phyloP scores from a whole-genome alignment of 2,329 filamentous ascomycete genomes.

The Ophiocordyceps camponoti-floridani region DNA sequence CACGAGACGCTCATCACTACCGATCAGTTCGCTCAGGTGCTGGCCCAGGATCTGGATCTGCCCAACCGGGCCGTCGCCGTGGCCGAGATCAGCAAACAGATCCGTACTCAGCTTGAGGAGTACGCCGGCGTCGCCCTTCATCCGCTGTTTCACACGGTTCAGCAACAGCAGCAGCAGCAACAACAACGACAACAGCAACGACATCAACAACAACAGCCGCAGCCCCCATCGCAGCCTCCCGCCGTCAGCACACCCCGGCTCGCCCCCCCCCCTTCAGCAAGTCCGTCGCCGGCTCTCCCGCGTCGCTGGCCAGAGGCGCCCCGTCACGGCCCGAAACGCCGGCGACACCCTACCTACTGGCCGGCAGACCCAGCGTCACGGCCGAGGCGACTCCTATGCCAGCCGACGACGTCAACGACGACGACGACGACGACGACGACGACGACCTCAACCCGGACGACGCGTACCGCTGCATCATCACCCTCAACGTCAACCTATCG shows the following conservation, averaged over 20 bases:
- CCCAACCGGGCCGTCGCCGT: constrained; percentile 55
- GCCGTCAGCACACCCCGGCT: constrained; percentile 12
- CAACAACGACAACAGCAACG: constrained; percentile 2
- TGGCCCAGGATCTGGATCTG: constrained; percentile 86
- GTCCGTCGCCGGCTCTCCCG: constrained; percentile 20
- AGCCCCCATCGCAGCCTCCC: too few species aligned
- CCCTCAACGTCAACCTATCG: constrained; percentile 76
- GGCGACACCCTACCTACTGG: constrained; percentile 29
- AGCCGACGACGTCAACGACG: too few species aligned
- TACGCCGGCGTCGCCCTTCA: constrained; percentile 90
- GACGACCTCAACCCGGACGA: constrained; percentile 80
- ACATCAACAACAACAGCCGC: background rate
- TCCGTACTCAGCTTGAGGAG: constrained; percentile 86
- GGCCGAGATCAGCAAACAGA: constrained; percentile 77
- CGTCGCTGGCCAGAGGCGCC: constrained; percentile 12
- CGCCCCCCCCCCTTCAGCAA: constrained; percentile 11
- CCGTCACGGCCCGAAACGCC: constrained; percentile 33
- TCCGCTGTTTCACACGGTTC: constrained; percentile 62
- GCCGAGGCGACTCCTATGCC: constrained; percentile 48
- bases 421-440: constrained; percentile 38
- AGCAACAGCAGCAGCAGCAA: constrained; percentile 10
- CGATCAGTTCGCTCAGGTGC: constrained; percentile 79
- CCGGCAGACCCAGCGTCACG: constrained; percentile 31
- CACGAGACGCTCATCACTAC: constrained; percentile 89
- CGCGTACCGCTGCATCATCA: constrained; percentile 84